Evolutionary conservation across 2,329 filamentous ascomycete genomes (phyloP).

Genomic region (Cytospora piceae): DNA sequence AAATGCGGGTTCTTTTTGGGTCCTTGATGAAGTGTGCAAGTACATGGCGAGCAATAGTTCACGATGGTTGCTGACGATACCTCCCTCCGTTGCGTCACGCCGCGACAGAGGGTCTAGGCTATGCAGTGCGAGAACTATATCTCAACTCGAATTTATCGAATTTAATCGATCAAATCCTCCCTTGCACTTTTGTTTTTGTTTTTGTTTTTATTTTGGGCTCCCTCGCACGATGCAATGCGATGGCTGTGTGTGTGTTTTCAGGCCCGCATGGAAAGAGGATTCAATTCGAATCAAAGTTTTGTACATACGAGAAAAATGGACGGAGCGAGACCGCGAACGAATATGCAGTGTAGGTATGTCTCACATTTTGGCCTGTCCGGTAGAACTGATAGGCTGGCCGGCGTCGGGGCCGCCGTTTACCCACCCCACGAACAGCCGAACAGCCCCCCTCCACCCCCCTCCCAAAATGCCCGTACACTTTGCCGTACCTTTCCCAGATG

Average conservation of each 20-base stretch:
- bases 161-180: neutral
- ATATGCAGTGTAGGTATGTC: neutral
- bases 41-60: too few species aligned
- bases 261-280: neutral
- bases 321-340: neutral
- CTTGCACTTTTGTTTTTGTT: too few species aligned
- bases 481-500: too few species aligned
- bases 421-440: neutral
- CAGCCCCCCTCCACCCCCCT: too few species aligned
- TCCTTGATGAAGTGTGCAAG: too few species aligned
- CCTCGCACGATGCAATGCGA: neutral
- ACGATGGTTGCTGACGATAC: too few species aligned
- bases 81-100: neutral
- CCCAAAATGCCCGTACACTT: neutral
- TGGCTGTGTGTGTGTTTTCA: neutral
- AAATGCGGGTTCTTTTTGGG: too few species aligned
- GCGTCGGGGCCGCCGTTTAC: slow-evolving; percentile 16
- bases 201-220: neutral
- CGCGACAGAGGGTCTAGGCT: neutral
- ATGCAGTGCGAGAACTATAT: neutral
- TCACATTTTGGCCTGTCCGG: neutral
- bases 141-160: neutral
- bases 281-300: neutral
- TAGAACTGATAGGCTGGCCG: neutral
- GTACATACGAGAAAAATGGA: neutral